Evolutionary conservation across 2,329 filamentous ascomycete genomes (phyloP).

Genomic region (Macrophomina pseudophaseolina): DNA sequence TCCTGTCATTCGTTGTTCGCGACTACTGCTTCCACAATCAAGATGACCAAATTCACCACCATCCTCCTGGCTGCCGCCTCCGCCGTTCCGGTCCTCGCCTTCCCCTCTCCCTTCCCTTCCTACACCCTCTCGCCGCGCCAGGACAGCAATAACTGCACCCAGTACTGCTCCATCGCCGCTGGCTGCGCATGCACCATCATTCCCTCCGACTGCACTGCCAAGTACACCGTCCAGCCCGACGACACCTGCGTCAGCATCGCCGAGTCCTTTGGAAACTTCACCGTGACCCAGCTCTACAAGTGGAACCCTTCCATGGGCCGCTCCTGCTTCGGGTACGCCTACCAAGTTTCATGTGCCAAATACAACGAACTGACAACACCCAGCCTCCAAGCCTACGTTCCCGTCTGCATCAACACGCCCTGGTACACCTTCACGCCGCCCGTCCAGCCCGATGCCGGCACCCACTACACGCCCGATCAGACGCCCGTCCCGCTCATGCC

Average conservation of each 20-base stretch:
- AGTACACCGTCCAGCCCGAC: constrained; percentile 36
- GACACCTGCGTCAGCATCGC: constrained; percentile 41
- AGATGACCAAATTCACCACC: constrained; percentile 15
- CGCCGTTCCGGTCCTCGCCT: constrained; percentile 8
- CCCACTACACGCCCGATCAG: background rate
- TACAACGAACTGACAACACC: background rate
- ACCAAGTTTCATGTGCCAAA: too few species aligned
- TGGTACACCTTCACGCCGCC: constrained; percentile 34
- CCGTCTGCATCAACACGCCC: constrained; percentile 39
- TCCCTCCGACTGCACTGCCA: constrained; percentile 35
- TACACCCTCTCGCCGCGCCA: constrained; percentile 9
- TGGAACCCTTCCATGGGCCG: constrained; percentile 39
- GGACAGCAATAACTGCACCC: constrained; percentile 26
- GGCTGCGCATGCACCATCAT: constrained; percentile 34
- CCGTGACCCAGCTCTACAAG: constrained; percentile 40
- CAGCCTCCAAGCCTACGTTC: constrained; percentile 39
- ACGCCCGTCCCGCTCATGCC: constrained; percentile 40
- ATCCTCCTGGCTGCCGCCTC: background rate
- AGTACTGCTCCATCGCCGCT: constrained; percentile 33
- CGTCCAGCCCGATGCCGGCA: constrained; percentile 32
- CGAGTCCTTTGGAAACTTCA: constrained; percentile 40
- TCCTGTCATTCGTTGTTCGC: background rate
- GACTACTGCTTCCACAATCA: background rate
- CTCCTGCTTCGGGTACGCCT: background rate
- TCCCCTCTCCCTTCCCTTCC: constrained; percentile 12